phyloP scores from a whole-genome alignment of 1,284 basidiomycete species.

The Xerocomus alliaceus region DNA sequence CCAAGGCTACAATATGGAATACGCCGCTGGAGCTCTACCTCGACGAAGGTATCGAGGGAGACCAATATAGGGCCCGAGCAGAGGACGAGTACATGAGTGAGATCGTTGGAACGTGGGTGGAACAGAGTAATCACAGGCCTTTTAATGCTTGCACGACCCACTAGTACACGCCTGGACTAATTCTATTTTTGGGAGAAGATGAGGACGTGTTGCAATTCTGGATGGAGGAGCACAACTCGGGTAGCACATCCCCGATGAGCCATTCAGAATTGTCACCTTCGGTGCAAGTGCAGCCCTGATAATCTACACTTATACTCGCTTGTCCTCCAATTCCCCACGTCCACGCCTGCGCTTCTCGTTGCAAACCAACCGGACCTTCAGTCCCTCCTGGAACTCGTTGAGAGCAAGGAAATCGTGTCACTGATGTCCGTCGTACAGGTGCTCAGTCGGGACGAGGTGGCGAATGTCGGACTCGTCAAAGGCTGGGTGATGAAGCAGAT shows the following conservation, averaged over 20 bases:
- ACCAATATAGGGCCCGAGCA: conserved; percentile 9
- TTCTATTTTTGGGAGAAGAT: conserved; percentile 91
- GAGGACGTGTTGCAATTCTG: conserved; percentile 93
- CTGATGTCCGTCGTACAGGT: conserved; percentile 90
- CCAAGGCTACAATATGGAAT: conserved; percentile 93
- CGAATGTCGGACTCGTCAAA: conserved; percentile 89
- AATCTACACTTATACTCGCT: conserved; percentile 85
- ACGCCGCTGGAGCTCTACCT: conserved; percentile 95
- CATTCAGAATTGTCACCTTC: conserved; percentile 48
- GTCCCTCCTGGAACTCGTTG: conserved; percentile 76
- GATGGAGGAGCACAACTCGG: conserved; percentile 74
- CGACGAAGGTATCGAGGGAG: conserved; percentile 27
- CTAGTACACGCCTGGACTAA: conserved; percentile 83
- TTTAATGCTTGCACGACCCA: conserved; percentile 89
- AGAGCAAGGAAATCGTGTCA: conserved; percentile 82
- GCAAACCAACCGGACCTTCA: conserved; percentile 77
- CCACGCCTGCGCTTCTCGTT: conserved; percentile 70
- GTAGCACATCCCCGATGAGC: conserved; percentile 10
- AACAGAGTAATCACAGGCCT: no score
- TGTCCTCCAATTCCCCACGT: conserved; percentile 90
- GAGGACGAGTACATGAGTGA: conserved; percentile 70
- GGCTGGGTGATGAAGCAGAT: conserved; percentile 87
- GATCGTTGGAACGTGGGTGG: no score
- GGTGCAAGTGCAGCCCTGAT: conserved; percentile 70
- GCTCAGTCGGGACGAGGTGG: conserved; percentile 84